Evolutionary conservation across 306 rosid species (phyloP), one percentile per base, ranked within the genome.

Genomic region (Pueraria montana): DNA sequence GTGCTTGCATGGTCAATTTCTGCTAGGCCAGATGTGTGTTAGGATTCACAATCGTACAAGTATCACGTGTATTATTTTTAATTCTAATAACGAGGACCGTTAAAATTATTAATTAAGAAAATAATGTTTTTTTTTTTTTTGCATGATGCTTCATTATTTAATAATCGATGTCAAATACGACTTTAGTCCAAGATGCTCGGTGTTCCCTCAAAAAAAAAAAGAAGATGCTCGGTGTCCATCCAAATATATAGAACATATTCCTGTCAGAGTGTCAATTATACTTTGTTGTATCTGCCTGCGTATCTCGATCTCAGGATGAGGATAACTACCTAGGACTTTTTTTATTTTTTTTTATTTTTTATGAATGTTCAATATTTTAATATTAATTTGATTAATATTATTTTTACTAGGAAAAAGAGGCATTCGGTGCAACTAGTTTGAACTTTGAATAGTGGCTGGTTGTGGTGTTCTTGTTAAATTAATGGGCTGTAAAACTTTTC

Each of bases 101-200:
- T 12, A 16, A 58, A 71, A 71, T 80, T 74, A 53, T 34, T n/a
- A 34, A 30, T 17, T 32, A 17, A 27, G 61, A 72, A 26, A 72
- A 48, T 72, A 50, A 46, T 71, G 16, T 48, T 16, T 48, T 17
- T 48, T 72, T 14, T 72, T 5, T 5, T n/a, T n/a, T n/a, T 5
- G 40, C 40, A 34, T 5, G 40, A 1, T 34, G 8, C 6, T 34
- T 34, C 1, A 34, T 34, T 34, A 34, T 34, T 74, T 38, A 53
- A 34, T 10, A 17, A 49, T 72, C 43, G 2, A 20, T 16, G 14
- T 46, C 59, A 46, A 13, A 38, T 13, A 10, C 4, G 8, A 16
- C 40, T 43, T 23, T 43, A 70, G 21, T 24, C 38, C 36, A 21
- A 43, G 6, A 46, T 4, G 40, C 40, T 40, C 1, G 6, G 49